Conservation (phyloP, 2,329 filamentous ascomycete species). For the Ophiostoma sp. region DNA sequence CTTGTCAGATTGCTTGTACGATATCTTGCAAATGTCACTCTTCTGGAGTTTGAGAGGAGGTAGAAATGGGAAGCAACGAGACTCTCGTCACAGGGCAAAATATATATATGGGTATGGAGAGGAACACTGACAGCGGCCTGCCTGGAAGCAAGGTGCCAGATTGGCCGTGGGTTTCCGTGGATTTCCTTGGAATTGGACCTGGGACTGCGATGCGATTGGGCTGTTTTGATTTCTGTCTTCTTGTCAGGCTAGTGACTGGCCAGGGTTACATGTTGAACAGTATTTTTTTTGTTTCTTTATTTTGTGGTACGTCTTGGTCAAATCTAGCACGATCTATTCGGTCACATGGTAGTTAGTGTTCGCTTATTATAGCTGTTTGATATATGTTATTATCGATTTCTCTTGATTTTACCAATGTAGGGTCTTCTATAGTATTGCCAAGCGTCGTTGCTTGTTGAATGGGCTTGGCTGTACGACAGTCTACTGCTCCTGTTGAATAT, state of each 20-base stretch:
- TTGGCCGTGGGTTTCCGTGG: not conserved
- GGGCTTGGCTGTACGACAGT: no score
- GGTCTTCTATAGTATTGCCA: no score
- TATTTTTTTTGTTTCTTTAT: not conserved
- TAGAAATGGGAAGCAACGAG: no score
- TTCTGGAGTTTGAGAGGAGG: not conserved
- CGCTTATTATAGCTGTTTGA: not conserved
- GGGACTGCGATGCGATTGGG: not conserved
- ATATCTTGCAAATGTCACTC: not conserved
- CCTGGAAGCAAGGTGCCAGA: not conserved
- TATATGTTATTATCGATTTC: no score
- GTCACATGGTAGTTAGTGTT: not conserved
- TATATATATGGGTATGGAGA: not conserved
- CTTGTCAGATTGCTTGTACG: not conserved
- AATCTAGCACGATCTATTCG: no score
- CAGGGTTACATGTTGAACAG: not conserved
- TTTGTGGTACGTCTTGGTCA: not conserved
- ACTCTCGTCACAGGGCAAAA: no score
- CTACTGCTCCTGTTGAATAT: no score
- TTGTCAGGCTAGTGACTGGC: not conserved
- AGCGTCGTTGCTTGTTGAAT: no score
- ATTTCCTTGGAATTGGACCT: not conserved
- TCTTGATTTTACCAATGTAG: no score
- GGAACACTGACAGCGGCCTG: not conserved
- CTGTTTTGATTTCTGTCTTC: not conserved